A percentile compares a stretch with the other conserved stretches of the same genome.
These are phyloP conservation scores for Elaeagnus macrophylla DNA, from an alignment of 306 rosid genomes.

Conservation along the genomic window DNA sequence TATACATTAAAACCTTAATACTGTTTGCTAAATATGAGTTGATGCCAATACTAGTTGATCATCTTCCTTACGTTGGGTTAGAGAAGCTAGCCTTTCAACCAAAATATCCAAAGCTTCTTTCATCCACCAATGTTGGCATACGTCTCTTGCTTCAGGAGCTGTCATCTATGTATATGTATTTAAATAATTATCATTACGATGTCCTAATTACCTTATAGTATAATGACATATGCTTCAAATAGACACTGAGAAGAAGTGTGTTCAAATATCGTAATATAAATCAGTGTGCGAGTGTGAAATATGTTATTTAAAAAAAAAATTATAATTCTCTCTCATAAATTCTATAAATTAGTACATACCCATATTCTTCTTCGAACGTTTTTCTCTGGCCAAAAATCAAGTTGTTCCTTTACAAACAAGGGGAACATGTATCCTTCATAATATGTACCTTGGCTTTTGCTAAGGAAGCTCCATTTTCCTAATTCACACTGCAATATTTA, in stretches of 20 bases:
- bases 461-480: conserved; percentile 88
- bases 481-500: conserved; percentile 44
- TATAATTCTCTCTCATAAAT: no score
- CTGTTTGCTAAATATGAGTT: conserved; percentile 9
- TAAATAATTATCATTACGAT: background rate
- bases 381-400: conserved; percentile 88
- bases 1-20: background rate
- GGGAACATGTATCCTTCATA: conserved; percentile 97
- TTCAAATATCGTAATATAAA: no score
- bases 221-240: no score
- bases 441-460: conserved; percentile 71
- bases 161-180: conserved; percentile 32
- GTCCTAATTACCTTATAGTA: no score
- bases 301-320: no score
- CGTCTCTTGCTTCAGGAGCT: conserved; percentile 67
- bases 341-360: conserved; percentile 35
- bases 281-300: no score
- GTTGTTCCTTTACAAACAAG: conserved; percentile 73
- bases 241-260: no score
- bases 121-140: conserved; percentile 98
- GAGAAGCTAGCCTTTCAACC: conserved; percentile 47
- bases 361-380: conserved; percentile 59
- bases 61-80: conserved; percentile 14
- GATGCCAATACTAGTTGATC: conserved; percentile 11
- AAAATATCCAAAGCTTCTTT: conserved; percentile 85